phyloP scores from a whole-genome alignment of 2,329 filamentous ascomycete genomes.

The Chrysoporthe puriensis region DNA sequence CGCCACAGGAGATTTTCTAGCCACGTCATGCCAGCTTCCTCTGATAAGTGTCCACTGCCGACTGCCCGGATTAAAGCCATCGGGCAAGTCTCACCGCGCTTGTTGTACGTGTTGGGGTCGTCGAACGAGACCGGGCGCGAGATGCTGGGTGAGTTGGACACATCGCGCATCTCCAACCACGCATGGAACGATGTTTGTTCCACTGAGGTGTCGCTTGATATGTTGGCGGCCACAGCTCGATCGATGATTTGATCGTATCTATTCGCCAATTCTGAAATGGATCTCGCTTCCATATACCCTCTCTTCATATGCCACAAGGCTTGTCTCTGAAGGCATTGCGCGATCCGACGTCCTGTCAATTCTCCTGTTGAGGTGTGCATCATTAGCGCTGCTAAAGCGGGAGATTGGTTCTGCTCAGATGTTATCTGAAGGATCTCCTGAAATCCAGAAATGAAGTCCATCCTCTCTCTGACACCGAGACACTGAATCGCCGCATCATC shows the following conservation, averaged over 20 bases:
- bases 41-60: conserved; percentile 1
- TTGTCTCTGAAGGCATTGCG: conserved; percentile 1
- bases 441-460: conserved; percentile 9
- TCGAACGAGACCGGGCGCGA: conserved; percentile 12
- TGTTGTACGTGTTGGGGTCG: conserved; percentile 7
- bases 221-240: not conserved
- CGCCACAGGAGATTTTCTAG: conserved; percentile 10
- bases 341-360: conserved; percentile 2
- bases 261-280: conserved; percentile 1
- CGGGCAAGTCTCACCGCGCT: conserved; percentile 1
- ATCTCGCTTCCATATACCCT: conserved; percentile 7
- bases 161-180: not conserved
- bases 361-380: conserved; percentile 3
- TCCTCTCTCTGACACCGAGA: conserved; percentile 1
- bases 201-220: not conserved
- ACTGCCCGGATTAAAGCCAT: conserved; percentile 5
- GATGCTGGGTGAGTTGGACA: not conserved
- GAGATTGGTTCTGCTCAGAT: conserved; percentile 6
- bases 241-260: not conserved
- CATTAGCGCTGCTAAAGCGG: conserved; percentile 2
- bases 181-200: conserved; percentile 7
- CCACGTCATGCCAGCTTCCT: conserved; percentile 5
- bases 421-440: conserved; percentile 8
- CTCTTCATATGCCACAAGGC: conserved; percentile 11
- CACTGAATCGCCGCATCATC: not conserved